These are phyloP conservation scores for Carex sylvatica DNA, from an alignment of 202 grass and related monocot species.

Conservation along the genomic window DNA sequence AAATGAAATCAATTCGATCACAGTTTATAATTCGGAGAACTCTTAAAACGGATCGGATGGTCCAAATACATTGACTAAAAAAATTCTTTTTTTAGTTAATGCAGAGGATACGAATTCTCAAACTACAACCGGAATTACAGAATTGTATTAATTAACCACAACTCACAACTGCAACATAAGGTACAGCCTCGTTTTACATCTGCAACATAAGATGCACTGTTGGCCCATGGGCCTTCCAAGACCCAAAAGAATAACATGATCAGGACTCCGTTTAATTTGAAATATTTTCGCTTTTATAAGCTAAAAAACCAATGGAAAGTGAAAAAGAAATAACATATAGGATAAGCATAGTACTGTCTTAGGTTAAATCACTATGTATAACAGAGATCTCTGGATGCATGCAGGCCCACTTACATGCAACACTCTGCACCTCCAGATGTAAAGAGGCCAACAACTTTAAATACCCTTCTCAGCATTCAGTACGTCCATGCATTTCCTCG, in stretches of 20 bases:
- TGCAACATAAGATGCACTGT: no score
- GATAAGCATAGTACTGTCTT: slow-evolving; percentile 33
- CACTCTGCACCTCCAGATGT: slow-evolving; percentile 8
- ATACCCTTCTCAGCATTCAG: slow-evolving; percentile 11
- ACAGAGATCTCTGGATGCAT: slow-evolving; percentile 14
- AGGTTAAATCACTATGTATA: slow-evolving; percentile 29
- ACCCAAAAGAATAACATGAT: neutral
- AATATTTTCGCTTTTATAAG: neutral
- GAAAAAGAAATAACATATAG: slow-evolving; percentile 26
- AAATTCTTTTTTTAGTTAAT: no score
- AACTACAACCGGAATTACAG: neutral
- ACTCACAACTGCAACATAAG: neutral
- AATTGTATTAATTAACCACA: neutral
- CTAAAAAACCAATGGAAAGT: neutral
- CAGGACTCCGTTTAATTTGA: no score
- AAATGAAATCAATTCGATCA: no score
- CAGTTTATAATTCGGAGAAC: no score
- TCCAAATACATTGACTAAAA: no score
- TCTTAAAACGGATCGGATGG: no score
- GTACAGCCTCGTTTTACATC: no score
- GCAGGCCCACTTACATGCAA: slow-evolving; percentile 6
- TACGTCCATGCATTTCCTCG: slow-evolving; percentile 44
- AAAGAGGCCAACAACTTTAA: slow-evolving; percentile 26
- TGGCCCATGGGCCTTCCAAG: no score
- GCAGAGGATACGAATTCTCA: no score